A percentile compares a stretch with the other conserved stretches of the same genome.
Conservation (phyloP, 495 filamentous ascomycete genomes). For the Penicillium bovifimosum region DNA sequence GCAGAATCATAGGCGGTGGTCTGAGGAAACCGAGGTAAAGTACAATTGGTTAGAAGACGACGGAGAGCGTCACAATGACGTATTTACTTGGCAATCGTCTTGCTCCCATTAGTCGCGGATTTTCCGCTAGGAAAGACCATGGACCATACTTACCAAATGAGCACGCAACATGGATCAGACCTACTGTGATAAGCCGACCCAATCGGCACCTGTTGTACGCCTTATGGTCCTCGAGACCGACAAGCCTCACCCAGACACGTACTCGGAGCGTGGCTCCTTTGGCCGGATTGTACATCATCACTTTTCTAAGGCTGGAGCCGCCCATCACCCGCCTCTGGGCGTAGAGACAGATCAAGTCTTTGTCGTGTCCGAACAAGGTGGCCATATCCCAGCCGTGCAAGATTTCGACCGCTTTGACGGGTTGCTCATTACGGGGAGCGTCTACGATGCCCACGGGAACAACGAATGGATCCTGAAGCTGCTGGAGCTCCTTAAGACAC, state of each 20-base stretch:
- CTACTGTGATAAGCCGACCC: conserved; percentile 12
- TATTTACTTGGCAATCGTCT: no score
- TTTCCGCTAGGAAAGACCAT: no score
- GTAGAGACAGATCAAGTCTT: conserved; percentile 20
- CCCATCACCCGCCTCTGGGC: conserved; percentile 17
- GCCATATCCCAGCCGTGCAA: conserved; percentile 6
- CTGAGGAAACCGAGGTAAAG: no score
- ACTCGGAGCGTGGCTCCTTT: conserved; percentile 18
- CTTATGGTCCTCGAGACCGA: conserved; percentile 24
- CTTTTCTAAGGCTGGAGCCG: conserved; percentile 13
- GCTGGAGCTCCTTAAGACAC: conserved; percentile 10
- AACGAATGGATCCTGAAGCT: conserved; percentile 19
- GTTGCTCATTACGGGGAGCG: conserved; percentile 18
- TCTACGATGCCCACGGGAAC: conserved; percentile 19
- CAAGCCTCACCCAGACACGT: conserved; percentile 20
- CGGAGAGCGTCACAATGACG: no score
- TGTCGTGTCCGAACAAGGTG: conserved; percentile 17
- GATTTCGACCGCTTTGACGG: conserved; percentile 19
- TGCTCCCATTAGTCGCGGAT: no score
- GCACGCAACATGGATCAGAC: conserved; percentile 15
- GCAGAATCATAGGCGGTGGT: no score
- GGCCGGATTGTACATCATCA: conserved; percentile 15
- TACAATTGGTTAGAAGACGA: no score
- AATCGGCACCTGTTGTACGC: conserved; percentile 13
- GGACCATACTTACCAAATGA: no score